phyloP scores from a whole-genome alignment of 257 asterid species.

The Primulina eburnea region DNA sequence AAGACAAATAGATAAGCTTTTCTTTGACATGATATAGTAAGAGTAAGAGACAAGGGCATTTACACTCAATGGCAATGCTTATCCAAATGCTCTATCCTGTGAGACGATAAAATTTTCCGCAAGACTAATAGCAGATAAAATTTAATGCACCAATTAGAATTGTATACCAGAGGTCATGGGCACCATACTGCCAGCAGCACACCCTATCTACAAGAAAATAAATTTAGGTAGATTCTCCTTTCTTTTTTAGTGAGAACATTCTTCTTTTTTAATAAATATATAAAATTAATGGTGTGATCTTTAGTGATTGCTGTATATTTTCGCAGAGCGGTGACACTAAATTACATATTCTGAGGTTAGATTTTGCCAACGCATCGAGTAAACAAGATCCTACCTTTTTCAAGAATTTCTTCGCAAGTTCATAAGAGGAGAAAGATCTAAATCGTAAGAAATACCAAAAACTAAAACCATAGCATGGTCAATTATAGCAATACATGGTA shows the following conservation, averaged over 20 bases:
- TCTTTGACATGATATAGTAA: neutral
- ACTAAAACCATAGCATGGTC: slow-evolving; percentile 17
- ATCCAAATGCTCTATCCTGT: neutral
- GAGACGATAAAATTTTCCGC: neutral
- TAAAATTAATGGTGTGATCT: neutral
- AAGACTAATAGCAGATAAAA: slow-evolving; percentile 6
- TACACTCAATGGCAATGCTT: slow-evolving; percentile 12
- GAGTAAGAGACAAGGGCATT: neutral
- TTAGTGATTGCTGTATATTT: neutral
- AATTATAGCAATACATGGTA: neutral
- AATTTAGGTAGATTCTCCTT: neutral
- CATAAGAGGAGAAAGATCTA: slow-evolving; percentile 3
- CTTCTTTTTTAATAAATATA: neutral
- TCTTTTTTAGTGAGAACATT: neutral
- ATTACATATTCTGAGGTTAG: neutral
- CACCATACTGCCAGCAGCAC: neutral
- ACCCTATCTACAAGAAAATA: neutral
- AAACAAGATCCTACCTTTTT: slow-evolving; percentile 13
- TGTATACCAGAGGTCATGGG: neutral
- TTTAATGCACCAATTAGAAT: slow-evolving; percentile 5
- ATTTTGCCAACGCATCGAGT: slow-evolving; percentile 8
- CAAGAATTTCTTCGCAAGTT: neutral
- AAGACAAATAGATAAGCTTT: neutral
- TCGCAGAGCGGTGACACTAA: neutral
- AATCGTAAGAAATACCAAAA: neutral